Percentiles rank a stretch among this genome's conserved stretches.
Conservation (phyloP, 2,329 filamentous ascomycete genomes). For the Graphiopsis chlorocephala region DNA sequence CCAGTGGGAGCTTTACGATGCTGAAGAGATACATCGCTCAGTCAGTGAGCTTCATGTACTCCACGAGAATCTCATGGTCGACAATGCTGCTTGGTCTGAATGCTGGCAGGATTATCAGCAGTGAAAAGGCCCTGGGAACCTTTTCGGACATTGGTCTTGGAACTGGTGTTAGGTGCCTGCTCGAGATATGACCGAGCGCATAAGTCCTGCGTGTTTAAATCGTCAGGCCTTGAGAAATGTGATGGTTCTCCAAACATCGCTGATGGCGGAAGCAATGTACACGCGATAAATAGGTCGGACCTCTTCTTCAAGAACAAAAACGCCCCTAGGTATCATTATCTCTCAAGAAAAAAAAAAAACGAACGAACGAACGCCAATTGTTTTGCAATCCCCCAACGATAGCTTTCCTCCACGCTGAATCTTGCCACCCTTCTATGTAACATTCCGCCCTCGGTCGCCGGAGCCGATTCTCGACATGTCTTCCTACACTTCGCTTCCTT, state of each 20-base stretch:
- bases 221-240: too few relatives aligned
- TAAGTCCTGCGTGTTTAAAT: background rate
- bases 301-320: background rate
- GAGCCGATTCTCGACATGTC: too few relatives aligned
- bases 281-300: background rate
- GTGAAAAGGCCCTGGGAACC: background rate
- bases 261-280: background rate
- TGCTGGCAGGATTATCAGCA: background rate
- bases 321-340: conserved; percentile 4
- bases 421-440: background rate
- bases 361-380: background rate
- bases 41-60: background rate
- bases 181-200: background rate
- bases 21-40: background rate
- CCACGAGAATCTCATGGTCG: background rate
- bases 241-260: background rate
- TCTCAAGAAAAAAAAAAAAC: background rate
- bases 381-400: background rate
- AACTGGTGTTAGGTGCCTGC: too few relatives aligned
- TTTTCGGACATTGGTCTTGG: too few relatives aligned
- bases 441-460: too few relatives aligned
- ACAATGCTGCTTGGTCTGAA: background rate
- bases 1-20: background rate
- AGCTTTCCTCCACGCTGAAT: background rate
- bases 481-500: background rate